These are phyloP conservation scores for Carallia brachiata DNA, from an alignment of 345 rosid genomes.

Conservation along the genomic window DNA sequence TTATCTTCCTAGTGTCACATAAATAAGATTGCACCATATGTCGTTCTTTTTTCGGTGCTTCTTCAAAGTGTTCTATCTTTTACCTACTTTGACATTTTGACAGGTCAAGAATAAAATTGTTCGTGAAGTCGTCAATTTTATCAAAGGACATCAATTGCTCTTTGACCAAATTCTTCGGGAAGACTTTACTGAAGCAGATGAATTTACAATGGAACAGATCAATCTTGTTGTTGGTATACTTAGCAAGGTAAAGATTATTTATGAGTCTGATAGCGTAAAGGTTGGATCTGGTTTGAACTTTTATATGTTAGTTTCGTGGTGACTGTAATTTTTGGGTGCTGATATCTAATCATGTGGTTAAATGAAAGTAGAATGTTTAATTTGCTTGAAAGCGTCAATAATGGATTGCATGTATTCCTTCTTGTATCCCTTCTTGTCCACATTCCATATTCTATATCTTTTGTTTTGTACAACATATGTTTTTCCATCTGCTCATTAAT, in stretches of 20 bases:
- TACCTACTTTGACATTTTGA: constrained; percentile 10
- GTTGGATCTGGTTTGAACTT: constrained; percentile 4
- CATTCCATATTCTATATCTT: neutral
- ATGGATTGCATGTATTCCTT: neutral
- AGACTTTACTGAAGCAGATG: constrained; percentile 64
- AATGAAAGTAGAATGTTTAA: neutral
- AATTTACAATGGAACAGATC: constrained; percentile 78
- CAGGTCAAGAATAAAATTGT: constrained; percentile 91
- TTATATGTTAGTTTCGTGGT: neutral
- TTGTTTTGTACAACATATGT: neutral
- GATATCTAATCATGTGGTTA: neutral
- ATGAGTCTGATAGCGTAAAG: neutral
- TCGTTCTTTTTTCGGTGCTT: neutral
- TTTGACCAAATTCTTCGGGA: constrained; percentile 81
- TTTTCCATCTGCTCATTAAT: neutral
- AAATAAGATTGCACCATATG: neutral
- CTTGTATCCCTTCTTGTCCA: neutral
- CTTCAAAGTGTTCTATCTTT: neutral
- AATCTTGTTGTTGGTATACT: constrained; percentile 88
- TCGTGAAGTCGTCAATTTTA: constrained; percentile 75
- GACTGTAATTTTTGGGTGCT: constrained; percentile 6
- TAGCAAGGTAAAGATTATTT: constrained; percentile 55
- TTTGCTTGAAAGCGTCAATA: neutral
- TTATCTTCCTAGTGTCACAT: too few species aligned
- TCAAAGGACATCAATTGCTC: constrained; percentile 70